phyloP scores from a whole-genome alignment of 257 asterid species.

The Solanum piurae region DNA sequence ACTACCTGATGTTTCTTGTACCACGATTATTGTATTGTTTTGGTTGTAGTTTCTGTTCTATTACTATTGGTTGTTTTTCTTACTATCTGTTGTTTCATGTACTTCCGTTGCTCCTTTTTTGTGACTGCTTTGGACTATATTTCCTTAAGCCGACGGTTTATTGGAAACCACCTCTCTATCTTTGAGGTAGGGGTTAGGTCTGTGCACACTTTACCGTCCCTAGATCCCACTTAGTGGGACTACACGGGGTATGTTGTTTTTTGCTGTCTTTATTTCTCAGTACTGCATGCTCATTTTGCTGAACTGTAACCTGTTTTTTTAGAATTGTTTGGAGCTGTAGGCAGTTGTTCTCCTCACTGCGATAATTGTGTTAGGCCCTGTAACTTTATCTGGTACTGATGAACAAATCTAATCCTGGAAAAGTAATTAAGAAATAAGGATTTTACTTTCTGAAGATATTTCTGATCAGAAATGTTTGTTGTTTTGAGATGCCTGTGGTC shows the following conservation, averaged over 20 bases:
- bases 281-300: not conserved
- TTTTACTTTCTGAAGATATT: not conserved
- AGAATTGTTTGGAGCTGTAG: not conserved
- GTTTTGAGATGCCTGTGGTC: not conserved
- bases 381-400: not conserved
- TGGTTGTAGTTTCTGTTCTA: not conserved
- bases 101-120: not conserved
- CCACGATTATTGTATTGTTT: not conserved
- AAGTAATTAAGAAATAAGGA: not conserved
- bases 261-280: not conserved
- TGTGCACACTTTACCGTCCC: not conserved
- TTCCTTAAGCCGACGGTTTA: not conserved
- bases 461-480: not conserved
- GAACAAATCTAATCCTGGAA: not conserved
- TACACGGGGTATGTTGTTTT: not conserved
- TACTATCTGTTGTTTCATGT: not conserved
- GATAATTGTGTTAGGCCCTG: not conserved
- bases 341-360: not conserved
- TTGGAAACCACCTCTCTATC: not conserved
- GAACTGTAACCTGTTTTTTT: not conserved
- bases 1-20: not conserved
- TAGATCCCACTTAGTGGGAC: not conserved
- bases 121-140: not conserved
- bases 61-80: not conserved
- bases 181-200: not conserved